phyloP scores from a whole-genome alignment of 2,329 filamentous ascomycete genomes.

The Phialophora macrospora region DNA sequence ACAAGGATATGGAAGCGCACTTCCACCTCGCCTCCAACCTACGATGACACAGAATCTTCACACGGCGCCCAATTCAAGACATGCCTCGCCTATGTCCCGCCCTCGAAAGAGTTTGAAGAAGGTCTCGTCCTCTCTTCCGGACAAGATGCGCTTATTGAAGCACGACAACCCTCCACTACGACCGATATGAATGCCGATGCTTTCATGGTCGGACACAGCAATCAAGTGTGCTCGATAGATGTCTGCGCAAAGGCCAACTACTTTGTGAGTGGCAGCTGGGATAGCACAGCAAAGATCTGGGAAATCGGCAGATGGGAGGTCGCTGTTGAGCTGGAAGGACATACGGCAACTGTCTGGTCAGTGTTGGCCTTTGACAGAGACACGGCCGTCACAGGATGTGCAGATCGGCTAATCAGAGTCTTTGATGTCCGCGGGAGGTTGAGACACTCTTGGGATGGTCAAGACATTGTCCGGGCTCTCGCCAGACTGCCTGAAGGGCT shows the following conservation, averaged over 20 bases:
- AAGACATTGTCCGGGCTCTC: slow-evolving; percentile 85
- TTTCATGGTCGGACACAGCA: slow-evolving; percentile 80
- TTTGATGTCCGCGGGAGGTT: slow-evolving; percentile 72
- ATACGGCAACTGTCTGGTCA: slow-evolving; percentile 86
- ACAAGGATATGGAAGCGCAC: slow-evolving; percentile 82
- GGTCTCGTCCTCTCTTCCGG: slow-evolving; percentile 87
- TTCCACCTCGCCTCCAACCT: slow-evolving; percentile 68
- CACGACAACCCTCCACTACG: slow-evolving; percentile 71
- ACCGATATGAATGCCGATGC: slow-evolving; percentile 80
- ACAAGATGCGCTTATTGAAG: slow-evolving; percentile 90
- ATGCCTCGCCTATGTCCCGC: slow-evolving; percentile 74
- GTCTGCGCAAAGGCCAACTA: slow-evolving; percentile 72
- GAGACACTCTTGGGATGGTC: slow-evolving; percentile 67
- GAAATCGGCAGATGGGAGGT: slow-evolving; percentile 82
- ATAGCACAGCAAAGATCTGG: slow-evolving; percentile 86
- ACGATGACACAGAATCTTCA: slow-evolving; percentile 76
- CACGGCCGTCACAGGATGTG: slow-evolving; percentile 84
- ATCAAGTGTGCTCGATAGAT: slow-evolving; percentile 88
- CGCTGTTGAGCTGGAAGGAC: slow-evolving; percentile 72
- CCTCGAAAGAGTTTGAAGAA: slow-evolving; percentile 70
- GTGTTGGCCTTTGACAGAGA: slow-evolving; percentile 80
- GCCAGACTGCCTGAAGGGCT: slow-evolving; percentile 78
- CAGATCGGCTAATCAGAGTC: slow-evolving; percentile 85
- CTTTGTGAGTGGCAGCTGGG: slow-evolving; percentile 93
- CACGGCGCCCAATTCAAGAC: slow-evolving; percentile 89